Evolutionary conservation across 1,139 yeast genomes (phyloP).

Genomic region (Hansenula anomala): DNA sequence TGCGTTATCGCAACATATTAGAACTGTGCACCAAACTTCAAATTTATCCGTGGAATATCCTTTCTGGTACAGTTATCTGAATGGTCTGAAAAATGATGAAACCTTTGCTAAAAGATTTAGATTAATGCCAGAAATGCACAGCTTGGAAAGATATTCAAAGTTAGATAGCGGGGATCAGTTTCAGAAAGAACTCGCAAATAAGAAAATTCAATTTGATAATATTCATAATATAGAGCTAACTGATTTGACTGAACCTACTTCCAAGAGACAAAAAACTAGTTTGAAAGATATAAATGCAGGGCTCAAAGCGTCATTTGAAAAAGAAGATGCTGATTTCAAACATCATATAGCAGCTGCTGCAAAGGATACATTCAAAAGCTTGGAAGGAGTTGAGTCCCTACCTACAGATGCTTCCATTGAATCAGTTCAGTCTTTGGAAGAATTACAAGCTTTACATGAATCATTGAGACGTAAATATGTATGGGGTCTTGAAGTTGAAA

Average conservation of each 20-base stretch:
- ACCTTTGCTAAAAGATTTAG: conserved; percentile 4
- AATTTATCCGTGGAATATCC: conserved; percentile 17
- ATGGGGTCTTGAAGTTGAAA: conserved; percentile 48
- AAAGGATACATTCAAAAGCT: conserved; percentile 10
- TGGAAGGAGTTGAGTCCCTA: conserved; percentile 14
- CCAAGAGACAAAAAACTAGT: conserved; percentile 21
- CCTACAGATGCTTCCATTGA: conserved; percentile 21
- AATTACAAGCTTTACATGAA: conserved; percentile 23
- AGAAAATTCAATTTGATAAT: conserved; percentile 9
- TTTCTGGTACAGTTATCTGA: conserved; percentile 10
- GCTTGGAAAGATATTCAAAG: conserved; percentile 9
- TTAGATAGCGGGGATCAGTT: background rate
- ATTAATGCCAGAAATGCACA: conserved; percentile 7
- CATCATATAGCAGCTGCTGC: conserved; percentile 9
- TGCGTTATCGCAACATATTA: conserved; percentile 60
- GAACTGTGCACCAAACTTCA: conserved; percentile 55
- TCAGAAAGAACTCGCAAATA: background rate
- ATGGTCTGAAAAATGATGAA: conserved; percentile 6
- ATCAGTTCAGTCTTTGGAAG: conserved; percentile 17
- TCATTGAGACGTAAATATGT: conserved; percentile 32
- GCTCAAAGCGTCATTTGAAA: conserved; percentile 12
- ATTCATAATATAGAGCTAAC: conserved; percentile 17
- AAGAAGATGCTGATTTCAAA: conserved; percentile 11
- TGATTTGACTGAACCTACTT: conserved; percentile 17
- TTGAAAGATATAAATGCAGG: conserved; percentile 19